Conservation (phyloP, 2,329 filamentous ascomycete species). For the Colletotrichum tropicicola region DNA sequence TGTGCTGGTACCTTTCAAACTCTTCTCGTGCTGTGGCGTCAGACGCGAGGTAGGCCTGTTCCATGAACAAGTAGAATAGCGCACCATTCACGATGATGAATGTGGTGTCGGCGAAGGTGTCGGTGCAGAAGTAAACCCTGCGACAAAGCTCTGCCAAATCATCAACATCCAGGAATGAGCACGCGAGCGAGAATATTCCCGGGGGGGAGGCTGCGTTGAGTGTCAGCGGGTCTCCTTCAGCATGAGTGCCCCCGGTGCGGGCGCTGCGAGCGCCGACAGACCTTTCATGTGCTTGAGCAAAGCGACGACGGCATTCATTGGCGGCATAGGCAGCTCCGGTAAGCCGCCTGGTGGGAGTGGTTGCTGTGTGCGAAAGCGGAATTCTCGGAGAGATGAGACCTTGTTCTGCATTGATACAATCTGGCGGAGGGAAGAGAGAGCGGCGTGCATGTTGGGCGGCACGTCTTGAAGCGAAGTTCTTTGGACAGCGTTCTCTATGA, state of each 20-base stretch:
- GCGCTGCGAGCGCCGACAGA: constrained; percentile 29
- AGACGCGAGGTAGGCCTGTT: constrained; percentile 49
- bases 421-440: constrained; percentile 59
- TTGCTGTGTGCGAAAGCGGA: constrained; percentile 56
- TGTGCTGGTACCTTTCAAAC: constrained; percentile 47
- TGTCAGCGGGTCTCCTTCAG: not conserved
- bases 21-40: constrained; percentile 42
- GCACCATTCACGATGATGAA: constrained; percentile 61
- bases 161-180: constrained; percentile 57
- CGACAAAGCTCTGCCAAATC: constrained; percentile 60
- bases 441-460: constrained; percentile 61
- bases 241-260: no score
- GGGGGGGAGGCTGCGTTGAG: constrained; percentile 51
- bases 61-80: constrained; percentile 59
- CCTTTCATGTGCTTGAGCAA: constrained; percentile 59
- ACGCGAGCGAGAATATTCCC: constrained; percentile 59
- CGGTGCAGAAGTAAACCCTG: constrained; percentile 59
- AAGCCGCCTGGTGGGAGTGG: constrained; percentile 55
- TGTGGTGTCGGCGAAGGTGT: constrained; percentile 57
- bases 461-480: constrained; percentile 54
- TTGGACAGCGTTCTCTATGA: constrained; percentile 62
- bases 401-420: constrained; percentile 61
- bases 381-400: constrained; percentile 48
- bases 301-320: constrained; percentile 57
- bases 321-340: constrained; percentile 63